These are phyloP conservation scores for Aspergillus spinulosporus DNA, from an alignment of 2,329 filamentous ascomycete species.

Conservation along the genomic window DNA sequence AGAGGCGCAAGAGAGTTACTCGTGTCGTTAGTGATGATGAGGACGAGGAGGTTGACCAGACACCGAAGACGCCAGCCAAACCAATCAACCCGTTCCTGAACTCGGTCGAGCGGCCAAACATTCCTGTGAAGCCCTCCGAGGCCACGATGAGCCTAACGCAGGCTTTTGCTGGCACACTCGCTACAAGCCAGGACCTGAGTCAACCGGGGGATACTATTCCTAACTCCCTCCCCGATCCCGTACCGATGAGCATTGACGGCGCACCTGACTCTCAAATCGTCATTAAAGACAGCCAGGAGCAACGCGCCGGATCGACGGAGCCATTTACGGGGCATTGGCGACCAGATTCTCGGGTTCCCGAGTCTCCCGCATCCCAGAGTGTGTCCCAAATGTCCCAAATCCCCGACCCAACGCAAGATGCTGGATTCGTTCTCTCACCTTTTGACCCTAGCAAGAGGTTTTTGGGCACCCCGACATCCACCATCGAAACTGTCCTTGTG, in stretches of 20 bases:
- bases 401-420: conserved; percentile 77
- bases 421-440: conserved; percentile 70
- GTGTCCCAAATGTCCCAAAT: conserved; percentile 68
- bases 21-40: conserved; percentile 69
- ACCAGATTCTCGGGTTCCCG: conserved; percentile 35
- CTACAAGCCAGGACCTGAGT: conserved; percentile 53
- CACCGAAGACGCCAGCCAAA: conserved; percentile 36
- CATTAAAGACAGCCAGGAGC: conserved; percentile 58
- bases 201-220: conserved; percentile 53
- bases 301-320: conserved; percentile 42
- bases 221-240: conserved; percentile 51
- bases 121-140: conserved; percentile 63
- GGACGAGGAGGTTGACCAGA: conserved; percentile 56
- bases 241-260: conserved; percentile 59
- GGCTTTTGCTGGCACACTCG: conserved; percentile 88
- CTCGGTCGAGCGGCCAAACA: conserved; percentile 54
- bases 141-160: conserved; percentile 73
- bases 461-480: conserved; percentile 64
- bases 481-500: conserved; percentile 67
- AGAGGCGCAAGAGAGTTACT: conserved; percentile 51
- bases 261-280: conserved; percentile 64
- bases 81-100: conserved; percentile 29
- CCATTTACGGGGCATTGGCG: conserved; percentile 46
- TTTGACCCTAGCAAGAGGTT: conserved; percentile 68
- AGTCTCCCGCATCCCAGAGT: conserved; percentile 37